Conservation (phyloP, 306 rosid genomes). For the Aeschynomene evenia region DNA sequence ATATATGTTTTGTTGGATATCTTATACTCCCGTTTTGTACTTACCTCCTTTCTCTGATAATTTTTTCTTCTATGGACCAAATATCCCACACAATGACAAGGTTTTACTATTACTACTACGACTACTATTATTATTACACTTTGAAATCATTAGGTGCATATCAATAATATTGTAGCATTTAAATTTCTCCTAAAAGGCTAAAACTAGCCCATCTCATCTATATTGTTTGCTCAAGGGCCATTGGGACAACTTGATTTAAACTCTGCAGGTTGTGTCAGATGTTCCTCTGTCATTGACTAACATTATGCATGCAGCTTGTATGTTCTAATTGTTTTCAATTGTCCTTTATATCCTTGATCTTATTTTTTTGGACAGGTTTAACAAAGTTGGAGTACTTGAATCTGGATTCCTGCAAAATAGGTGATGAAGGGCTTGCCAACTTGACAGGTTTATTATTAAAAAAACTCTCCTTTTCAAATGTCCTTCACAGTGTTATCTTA, state of each 20-base stretch:
- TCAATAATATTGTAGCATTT: neutral
- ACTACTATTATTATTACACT: no score
- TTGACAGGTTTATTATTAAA: slow-evolving; percentile 59
- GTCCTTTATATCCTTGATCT: slow-evolving; percentile 1
- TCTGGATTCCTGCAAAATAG: slow-evolving; percentile 84
- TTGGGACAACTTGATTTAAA: neutral
- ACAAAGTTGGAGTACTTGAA: slow-evolving; percentile 84
- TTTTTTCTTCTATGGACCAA: neutral
- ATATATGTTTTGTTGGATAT: neutral
- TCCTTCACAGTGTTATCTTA: no score
- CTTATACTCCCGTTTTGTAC: neutral
- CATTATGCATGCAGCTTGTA: slow-evolving; percentile 16
- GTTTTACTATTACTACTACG: neutral
- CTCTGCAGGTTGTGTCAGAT: neutral
- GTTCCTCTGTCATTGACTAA: neutral
- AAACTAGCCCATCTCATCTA: neutral
- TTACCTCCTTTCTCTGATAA: neutral
- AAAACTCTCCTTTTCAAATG: neutral
- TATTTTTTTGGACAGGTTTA: slow-evolving; percentile 51
- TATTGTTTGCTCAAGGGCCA: neutral
- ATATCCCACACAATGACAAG: neutral
- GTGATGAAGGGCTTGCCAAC: slow-evolving; percentile 75
- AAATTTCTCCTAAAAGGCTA: neutral
- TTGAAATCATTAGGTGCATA: neutral
- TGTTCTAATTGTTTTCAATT: slow-evolving; percentile 14